Evolutionary conservation across 2,329 filamentous ascomycete genomes (phyloP).

Genomic region (Aspergillus sp.): DNA sequence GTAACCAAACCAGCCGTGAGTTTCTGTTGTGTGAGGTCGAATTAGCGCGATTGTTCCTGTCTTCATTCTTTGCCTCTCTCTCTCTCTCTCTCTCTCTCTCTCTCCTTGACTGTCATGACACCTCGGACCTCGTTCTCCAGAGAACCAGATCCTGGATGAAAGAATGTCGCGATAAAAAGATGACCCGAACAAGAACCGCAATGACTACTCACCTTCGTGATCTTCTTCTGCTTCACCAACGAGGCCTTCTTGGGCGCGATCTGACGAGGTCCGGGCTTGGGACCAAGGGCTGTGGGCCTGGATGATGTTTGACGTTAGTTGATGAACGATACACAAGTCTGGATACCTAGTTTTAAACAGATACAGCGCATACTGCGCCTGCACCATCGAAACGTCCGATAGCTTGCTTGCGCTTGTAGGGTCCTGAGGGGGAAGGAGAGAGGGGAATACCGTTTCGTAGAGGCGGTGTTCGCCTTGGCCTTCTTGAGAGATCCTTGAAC

Average conservation of each 20-base stretch:
- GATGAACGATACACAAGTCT: neutral
- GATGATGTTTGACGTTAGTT: too few relatives aligned
- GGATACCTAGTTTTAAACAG: neutral
- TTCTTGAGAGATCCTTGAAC: slow-evolving; percentile 44
- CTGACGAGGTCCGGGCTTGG: slow-evolving; percentile 59
- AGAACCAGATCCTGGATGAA: neutral
- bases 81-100: too few relatives aligned
- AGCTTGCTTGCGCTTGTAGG: too few relatives aligned
- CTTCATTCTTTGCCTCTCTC: too few relatives aligned
- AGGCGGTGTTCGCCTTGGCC: slow-evolving; percentile 29
- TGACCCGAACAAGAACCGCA: too few relatives aligned
- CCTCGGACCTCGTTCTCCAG: neutral
- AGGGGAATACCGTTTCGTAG: slow-evolving; percentile 36
- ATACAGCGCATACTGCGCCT: too few relatives aligned
- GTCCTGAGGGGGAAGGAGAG: too few relatives aligned
- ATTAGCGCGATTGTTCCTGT: neutral
- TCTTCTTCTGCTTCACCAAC: slow-evolving; percentile 60
- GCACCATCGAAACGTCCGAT: too few relatives aligned
- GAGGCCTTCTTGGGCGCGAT: slow-evolving; percentile 67
- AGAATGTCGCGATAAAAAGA: too few relatives aligned
- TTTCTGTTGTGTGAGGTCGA: slow-evolving; percentile 46
- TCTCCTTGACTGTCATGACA: neutral
- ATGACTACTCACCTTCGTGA: slow-evolving; percentile 55
- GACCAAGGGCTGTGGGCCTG: slow-evolving; percentile 40
- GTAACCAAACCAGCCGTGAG: slow-evolving; percentile 61